A percentile compares a stretch with the other conserved stretches of the same genome.
Evolutionary conservation across 306 rosid genomes (phyloP).

Genomic region (Potentilla sterilis): DNA sequence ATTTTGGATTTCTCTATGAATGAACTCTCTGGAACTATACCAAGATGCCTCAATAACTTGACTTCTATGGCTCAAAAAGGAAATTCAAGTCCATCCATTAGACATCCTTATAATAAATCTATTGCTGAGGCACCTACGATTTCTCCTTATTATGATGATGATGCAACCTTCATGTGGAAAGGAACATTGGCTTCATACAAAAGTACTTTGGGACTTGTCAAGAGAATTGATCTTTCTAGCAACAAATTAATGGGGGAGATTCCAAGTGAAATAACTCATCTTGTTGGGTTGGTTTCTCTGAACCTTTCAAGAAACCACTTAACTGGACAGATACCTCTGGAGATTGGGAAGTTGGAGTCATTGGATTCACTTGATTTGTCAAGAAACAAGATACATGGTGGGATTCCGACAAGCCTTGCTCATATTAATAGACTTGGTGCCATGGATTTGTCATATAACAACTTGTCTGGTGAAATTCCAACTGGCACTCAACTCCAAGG

Average conservation of each 20-base stretch:
- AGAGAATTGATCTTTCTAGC: constrained; percentile 24
- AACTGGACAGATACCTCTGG: constrained; percentile 24
- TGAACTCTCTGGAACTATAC: constrained; percentile 4
- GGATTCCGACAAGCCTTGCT: constrained; percentile 22
- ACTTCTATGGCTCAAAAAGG: background rate
- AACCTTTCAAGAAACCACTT: constrained; percentile 26
- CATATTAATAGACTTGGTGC: fast-evolving
- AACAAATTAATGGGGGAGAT: constrained; percentile 26
- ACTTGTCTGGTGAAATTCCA: constrained; percentile 31
- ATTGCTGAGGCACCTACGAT: too few relatives aligned
- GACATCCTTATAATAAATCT: too few relatives aligned
- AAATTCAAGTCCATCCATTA: background rate
- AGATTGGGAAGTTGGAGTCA: background rate
- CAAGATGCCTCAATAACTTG: background rate
- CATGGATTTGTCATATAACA: constrained; percentile 30
- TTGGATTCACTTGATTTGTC: constrained; percentile 28
- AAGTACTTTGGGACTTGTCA: constrained; percentile 6
- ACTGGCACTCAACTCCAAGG: fast-evolving
- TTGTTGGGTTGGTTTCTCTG: background rate
- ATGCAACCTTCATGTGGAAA: constrained; percentile 15
- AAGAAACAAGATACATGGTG: constrained; percentile 23
- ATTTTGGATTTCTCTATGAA: constrained; percentile 16
- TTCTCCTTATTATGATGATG: too few relatives aligned
- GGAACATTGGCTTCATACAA: background rate
- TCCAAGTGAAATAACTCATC: constrained; percentile 20